Evolutionary conservation across 305 asterid species (phyloP).

Genomic region (Rubia peregrina): DNA sequence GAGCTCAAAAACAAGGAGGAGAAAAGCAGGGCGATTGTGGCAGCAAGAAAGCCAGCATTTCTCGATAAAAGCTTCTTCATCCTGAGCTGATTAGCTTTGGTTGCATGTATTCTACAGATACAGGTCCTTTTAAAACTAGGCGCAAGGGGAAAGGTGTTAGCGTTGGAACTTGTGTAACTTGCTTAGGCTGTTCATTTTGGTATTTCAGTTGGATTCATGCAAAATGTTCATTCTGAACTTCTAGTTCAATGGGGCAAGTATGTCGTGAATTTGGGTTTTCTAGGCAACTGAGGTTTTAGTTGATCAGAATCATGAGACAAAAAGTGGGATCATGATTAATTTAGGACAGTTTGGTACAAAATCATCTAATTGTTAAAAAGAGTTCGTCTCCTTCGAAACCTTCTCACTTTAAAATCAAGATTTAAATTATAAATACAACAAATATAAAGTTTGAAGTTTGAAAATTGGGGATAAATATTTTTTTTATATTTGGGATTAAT

Average conservation of each 20-base stretch:
- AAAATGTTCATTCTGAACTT: constrained; percentile 22
- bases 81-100: constrained; percentile 1
- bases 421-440: too few relatives aligned
- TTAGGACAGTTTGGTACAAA: too few relatives aligned
- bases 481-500: too few relatives aligned
- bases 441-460: too few relatives aligned
- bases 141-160: neutral
- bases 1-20: constrained; percentile 22
- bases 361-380: too few relatives aligned
- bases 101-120: constrained; percentile 40
- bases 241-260: constrained; percentile 32
- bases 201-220: constrained; percentile 33
- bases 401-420: too few relatives aligned
- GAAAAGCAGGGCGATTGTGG: constrained; percentile 17
- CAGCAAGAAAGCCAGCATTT: constrained; percentile 12
- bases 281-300: neutral
- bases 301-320: too few relatives aligned
- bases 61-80: constrained; percentile 25
- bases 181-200: neutral
- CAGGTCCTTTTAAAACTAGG: neutral
- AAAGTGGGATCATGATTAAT: too few relatives aligned
- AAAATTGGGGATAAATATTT: too few relatives aligned
- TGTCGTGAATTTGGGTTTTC: constrained; percentile 14
- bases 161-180: neutral
- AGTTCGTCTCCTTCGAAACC: too few relatives aligned